A percentile compares a stretch with the other conserved stretches of the same genome.
Conservation (phyloP, 2,329 filamentous ascomycete species). For the Orbilia brochopaga region DNA sequence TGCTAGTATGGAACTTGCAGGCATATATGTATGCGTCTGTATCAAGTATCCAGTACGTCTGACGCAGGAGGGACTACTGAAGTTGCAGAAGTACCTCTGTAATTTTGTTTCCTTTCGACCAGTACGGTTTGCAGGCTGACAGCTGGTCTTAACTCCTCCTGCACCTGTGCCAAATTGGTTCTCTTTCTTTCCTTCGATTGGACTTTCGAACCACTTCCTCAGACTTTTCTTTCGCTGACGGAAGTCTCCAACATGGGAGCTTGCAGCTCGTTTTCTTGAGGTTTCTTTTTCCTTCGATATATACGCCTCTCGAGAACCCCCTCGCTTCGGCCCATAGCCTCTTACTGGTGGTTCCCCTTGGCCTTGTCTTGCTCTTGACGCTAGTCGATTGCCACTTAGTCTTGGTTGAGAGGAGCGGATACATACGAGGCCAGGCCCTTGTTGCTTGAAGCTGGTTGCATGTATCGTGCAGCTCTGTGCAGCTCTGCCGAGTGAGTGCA, state of each 20-base stretch:
- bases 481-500: background rate
- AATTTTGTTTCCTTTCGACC: conserved; percentile 11
- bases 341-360: conserved; percentile 30
- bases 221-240: conserved; percentile 10
- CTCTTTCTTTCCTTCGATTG: conserved; percentile 21
- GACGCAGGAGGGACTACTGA: conserved; percentile 35
- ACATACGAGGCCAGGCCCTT: conserved; percentile 24
- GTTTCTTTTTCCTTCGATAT: conserved; percentile 15
- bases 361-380: conserved; percentile 16
- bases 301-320: conserved; percentile 16
- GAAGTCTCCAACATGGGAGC: background rate
- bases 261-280: background rate
- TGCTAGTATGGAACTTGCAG: conserved; percentile 20
- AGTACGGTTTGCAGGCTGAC: conserved; percentile 17
- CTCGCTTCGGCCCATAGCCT: conserved; percentile 48
- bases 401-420: conserved; percentile 13
- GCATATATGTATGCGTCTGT: conserved; percentile 21
- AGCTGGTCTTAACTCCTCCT: conserved; percentile 8
- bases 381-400: conserved; percentile 11
- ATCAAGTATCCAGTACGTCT: conserved; percentile 10
- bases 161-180: conserved; percentile 6
- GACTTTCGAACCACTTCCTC: conserved; percentile 19
- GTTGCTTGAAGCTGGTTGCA: background rate
- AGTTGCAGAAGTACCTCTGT: conserved; percentile 10
- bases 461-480: conserved; percentile 1